Base-by-base conservation (phyloP, 2,329 filamentous ascomycete species). In the Fusarium proliferatum region DNA sequence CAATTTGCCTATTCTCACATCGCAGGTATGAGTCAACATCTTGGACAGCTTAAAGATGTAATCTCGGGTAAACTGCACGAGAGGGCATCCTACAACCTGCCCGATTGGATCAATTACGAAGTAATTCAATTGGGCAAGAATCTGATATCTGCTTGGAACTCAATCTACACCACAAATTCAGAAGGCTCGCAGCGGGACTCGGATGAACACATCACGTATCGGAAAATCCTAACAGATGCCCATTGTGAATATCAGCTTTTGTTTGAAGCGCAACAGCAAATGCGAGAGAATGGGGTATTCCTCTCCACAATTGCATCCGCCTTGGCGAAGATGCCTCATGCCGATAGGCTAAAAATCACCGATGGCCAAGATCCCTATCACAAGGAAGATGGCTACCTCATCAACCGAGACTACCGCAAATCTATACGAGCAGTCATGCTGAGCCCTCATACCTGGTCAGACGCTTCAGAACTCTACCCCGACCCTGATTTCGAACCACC, bases 51-150 rank as follows among this genome's bases (percentile, higher is more conserved):
- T 2, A 3, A 21, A 26, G 9, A 26, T 21, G 12, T 7, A 3
- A 36, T 52, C 9, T 13, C 16, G 9, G 28, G 10, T 6, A 21
- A n/a, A 17, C 15, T 6, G 33, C 33, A 21, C 12, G 1, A 19
- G 33, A 52, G 16, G 16, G 8, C 4, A 6, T 17, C 49, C n/a
- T 26, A 5, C 9, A 13, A 52, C 3, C 16, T 52, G 33, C 33
- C 49, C 12, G n/a, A 23, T 36, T 52, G 49, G 49, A 9, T 26
- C 49, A 5, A 52, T 26, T 9, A 19, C n/a, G 33, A 52, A 1
- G 33, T 26, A 1, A 0, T 52, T 15, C 4, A 15, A 0, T 10
- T 26, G 9, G 49, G 49, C 2, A 26, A 52, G 16, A 5, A 36
- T 3, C 15, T 52, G 8, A 36, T 36, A 26, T 52, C 49, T 26